A percentile compares a stretch with the other conserved stretches of the same genome.
Conservation (phyloP, 2,329 filamentous ascomycete species). For the Aspergillus jensenii region DNA sequence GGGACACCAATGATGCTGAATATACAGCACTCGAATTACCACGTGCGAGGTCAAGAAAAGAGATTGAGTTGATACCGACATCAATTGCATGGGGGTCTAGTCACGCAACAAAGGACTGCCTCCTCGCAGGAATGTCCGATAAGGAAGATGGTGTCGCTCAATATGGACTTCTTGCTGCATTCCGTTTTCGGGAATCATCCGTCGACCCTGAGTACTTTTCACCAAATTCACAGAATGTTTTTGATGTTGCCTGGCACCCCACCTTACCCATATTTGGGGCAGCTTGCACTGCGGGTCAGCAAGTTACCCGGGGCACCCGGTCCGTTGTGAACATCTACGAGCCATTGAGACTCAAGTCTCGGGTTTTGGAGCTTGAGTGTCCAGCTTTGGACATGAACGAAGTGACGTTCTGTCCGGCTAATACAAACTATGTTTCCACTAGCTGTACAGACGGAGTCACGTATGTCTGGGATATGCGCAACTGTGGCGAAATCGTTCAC, state of each 20-base stretch:
- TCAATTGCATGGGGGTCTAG: constrained; percentile 50
- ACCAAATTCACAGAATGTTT: constrained; percentile 54
- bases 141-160: constrained; percentile 35
- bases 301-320: constrained; percentile 38
- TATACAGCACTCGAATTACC: constrained; percentile 30
- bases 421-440: constrained; percentile 54
- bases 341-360: constrained; percentile 33
- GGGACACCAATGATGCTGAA: constrained; percentile 24
- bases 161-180: constrained; percentile 55
- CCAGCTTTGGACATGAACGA: constrained; percentile 63
- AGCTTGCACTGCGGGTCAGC: constrained; percentile 45
- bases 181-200: constrained; percentile 48
- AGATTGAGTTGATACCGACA: constrained; percentile 43
- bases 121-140: constrained; percentile 57
- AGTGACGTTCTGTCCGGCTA: constrained; percentile 50
- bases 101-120: constrained; percentile 37
- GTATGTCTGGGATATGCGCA: constrained; percentile 61
- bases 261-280: constrained; percentile 52
- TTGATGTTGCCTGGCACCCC: constrained; percentile 60
- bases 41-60: constrained; percentile 24
- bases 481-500: constrained; percentile 47
- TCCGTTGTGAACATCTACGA: constrained; percentile 57
- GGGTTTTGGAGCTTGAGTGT: constrained; percentile 53
- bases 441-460: constrained; percentile 61
- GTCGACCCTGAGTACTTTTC: constrained; percentile 39